These are phyloP conservation scores for Dipodascus albidus DNA, from an alignment of 805 yeast species.

Conservation along the genomic window DNA sequence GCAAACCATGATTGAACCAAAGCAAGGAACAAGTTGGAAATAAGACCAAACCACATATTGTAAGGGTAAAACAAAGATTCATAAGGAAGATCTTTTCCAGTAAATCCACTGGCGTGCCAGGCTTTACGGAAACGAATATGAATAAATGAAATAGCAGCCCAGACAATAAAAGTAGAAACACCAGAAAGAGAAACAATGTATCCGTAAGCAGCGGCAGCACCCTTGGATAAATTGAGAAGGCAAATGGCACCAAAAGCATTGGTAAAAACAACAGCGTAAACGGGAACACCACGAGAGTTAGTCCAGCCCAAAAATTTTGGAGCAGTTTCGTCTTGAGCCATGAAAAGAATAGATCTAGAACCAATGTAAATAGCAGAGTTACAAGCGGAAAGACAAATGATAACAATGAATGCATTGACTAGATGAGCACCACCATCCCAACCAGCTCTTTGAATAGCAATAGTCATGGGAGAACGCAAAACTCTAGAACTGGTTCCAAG, in stretches of 20 bases:
- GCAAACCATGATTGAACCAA: constrained; percentile 58
- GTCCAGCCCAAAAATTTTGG: constrained; percentile 43
- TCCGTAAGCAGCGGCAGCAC: constrained; percentile 47
- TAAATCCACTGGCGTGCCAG: constrained; percentile 32
- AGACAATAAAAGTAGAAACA: constrained; percentile 55
- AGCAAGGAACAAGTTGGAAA: constrained; percentile 40
- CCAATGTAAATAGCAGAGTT: constrained; percentile 62
- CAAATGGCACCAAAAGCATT: constrained; percentile 45
- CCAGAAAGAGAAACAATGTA: constrained; percentile 56
- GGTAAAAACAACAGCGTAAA: constrained; percentile 42
- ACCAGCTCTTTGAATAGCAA: constrained; percentile 39
- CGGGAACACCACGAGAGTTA: constrained; percentile 52
- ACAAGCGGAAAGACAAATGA: constrained; percentile 60
- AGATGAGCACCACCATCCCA: constrained; percentile 40
- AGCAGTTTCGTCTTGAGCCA: constrained; percentile 51
- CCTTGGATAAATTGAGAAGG: constrained; percentile 43
- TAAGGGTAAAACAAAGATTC: constrained; percentile 39
- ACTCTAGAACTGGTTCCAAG: constrained; percentile 32
- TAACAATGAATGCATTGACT: constrained; percentile 48
- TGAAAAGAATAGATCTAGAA: constrained; percentile 51
- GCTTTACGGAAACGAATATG: constrained; percentile 47
- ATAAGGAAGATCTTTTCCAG: constrained; percentile 40
- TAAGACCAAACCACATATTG: constrained; percentile 37
- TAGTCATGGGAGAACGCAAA: constrained; percentile 38
- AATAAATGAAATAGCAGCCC: constrained; percentile 48